Evolutionary conservation across 176 grass and related monocot species (phyloP).

Genomic region (Oryza longistaminata): DNA sequence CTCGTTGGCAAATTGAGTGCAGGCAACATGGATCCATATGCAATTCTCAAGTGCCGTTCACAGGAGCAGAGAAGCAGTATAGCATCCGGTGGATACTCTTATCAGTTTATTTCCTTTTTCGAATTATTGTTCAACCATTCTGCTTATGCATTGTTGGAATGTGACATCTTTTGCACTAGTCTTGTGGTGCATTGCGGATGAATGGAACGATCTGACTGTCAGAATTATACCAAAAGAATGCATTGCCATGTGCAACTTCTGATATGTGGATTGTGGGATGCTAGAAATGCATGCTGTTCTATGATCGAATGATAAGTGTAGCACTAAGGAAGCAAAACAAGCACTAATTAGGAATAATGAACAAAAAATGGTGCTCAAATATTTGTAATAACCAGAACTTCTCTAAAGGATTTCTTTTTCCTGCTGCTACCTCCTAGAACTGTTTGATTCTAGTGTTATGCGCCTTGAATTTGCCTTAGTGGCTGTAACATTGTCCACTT

Average conservation of each 20-base stretch:
- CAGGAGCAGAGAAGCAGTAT: constrained; percentile 94
- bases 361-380: neutral
- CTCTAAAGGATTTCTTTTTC: neutral
- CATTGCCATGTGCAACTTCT: neutral
- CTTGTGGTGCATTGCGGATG: neutral
- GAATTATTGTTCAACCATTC: neutral
- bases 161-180: neutral
- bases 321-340: neutral
- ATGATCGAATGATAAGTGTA: neutral
- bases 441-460: constrained; percentile 16
- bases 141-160: neutral
- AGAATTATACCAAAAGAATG: neutral
- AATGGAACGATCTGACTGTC: neutral
- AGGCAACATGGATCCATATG: constrained; percentile 95
- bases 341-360: neutral
- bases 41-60: constrained; percentile 67
- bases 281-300: neutral
- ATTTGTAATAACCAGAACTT: neutral
- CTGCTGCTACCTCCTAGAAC: neutral
- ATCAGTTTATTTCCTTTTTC: neutral
- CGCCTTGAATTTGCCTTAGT: neutral
- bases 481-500: neutral
- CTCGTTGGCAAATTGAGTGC: constrained; percentile 6
- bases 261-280: neutral
- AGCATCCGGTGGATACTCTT: constrained; percentile 54